These are phyloP conservation scores for Stachybotrys chartarum DNA, from an alignment of 2,329 filamentous ascomycete genomes.

Conservation along the genomic window DNA sequence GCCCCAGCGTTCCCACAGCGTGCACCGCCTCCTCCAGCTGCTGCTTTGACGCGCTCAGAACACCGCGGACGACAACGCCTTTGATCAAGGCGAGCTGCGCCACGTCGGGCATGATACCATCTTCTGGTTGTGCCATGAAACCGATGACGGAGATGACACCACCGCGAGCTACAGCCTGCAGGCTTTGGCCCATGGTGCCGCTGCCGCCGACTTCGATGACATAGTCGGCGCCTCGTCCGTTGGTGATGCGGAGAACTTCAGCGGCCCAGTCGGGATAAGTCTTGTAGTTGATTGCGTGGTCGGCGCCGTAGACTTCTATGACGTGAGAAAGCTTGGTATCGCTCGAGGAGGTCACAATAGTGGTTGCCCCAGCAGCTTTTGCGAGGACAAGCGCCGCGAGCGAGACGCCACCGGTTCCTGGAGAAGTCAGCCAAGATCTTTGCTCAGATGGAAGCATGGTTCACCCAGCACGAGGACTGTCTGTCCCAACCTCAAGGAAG, in stretches of 20 bases:
- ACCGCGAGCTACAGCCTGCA: slow-evolving; percentile 34
- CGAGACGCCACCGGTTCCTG: slow-evolving; percentile 40
- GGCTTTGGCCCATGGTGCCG: slow-evolving; percentile 34
- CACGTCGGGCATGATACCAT: slow-evolving; percentile 5
- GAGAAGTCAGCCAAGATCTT: not conserved
- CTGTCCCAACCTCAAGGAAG: slow-evolving; percentile 29
- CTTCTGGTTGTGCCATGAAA: slow-evolving; percentile 17
- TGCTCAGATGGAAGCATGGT: not conserved
- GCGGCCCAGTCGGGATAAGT: slow-evolving; percentile 34
- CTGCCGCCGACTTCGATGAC: slow-evolving; percentile 32
- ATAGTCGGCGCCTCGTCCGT: slow-evolving; percentile 34
- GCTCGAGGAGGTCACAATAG: slow-evolving; percentile 43
- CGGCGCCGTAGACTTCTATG: slow-evolving; percentile 29
- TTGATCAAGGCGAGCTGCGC: slow-evolving; percentile 2
- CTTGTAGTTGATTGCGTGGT: slow-evolving; percentile 42
- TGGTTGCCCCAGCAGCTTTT: slow-evolving; percentile 35
- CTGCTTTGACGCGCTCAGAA: slow-evolving; percentile 5
- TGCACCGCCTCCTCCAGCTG: slow-evolving; percentile 2
- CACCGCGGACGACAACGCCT: slow-evolving; percentile 4
- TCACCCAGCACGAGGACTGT: slow-evolving; percentile 27
- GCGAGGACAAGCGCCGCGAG: slow-evolving; percentile 36
- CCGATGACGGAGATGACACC: slow-evolving; percentile 40
- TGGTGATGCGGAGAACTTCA: slow-evolving; percentile 34
- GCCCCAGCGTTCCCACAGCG: not conserved
- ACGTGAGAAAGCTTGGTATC: slow-evolving; percentile 36